Evolutionary conservation across 1,139 yeast species (phyloP).

Genomic region (Wickerhamomyces sp.): DNA sequence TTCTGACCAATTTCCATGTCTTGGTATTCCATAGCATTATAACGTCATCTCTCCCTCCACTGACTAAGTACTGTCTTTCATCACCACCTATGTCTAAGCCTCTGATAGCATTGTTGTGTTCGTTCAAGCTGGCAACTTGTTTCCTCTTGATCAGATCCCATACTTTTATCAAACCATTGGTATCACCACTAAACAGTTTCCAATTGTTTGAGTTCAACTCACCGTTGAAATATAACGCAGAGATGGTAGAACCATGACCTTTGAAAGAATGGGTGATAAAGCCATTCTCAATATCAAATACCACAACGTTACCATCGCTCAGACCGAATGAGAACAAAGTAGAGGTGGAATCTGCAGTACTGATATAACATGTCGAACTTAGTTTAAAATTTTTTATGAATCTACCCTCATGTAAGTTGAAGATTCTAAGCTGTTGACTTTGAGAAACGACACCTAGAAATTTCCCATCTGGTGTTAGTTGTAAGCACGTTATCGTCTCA

Average conservation of each 20-base stretch:
- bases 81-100: constrained; percentile 62
- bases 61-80: constrained; percentile 52
- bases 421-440: constrained; percentile 75
- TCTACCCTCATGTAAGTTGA: constrained; percentile 33
- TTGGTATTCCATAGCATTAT: constrained; percentile 51
- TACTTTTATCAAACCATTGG: constrained; percentile 75
- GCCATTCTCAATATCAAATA: constrained; percentile 89
- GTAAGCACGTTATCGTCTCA: constrained; percentile 69
- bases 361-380: constrained; percentile 77
- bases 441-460: constrained; percentile 73
- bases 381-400: constrained; percentile 52
- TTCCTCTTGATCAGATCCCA: constrained; percentile 90
- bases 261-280: constrained; percentile 83
- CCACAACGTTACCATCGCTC: constrained; percentile 87
- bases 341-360: constrained; percentile 74
- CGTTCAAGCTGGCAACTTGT: constrained; percentile 56
- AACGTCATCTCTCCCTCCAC: constrained; percentile 89
- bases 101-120: constrained; percentile 83
- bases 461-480: constrained; percentile 70
- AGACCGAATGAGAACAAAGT: constrained; percentile 91
- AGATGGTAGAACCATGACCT: constrained; percentile 93
- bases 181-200: constrained; percentile 83
- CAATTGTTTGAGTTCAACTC: constrained; percentile 65
- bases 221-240: constrained; percentile 72
- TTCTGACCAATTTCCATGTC: constrained; percentile 51